Conservation (phyloP, 129 eudicot genomes). For the Scalesia atractyloides region DNA sequence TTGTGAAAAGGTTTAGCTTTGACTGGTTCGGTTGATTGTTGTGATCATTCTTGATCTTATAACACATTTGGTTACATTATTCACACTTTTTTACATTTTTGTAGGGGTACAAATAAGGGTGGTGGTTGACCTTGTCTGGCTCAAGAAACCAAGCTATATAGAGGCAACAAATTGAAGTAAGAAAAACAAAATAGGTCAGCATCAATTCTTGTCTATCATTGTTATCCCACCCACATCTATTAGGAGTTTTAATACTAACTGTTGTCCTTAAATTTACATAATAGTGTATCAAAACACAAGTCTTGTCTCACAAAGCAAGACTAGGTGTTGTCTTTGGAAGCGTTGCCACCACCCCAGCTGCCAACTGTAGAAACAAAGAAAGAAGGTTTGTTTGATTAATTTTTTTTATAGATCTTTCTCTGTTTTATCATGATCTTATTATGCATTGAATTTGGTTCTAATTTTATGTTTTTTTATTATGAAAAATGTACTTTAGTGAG, state of each 20-base stretch:
- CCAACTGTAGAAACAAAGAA: constrained; percentile 54
- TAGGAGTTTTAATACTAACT: constrained; percentile 1
- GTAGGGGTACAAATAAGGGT: not conserved
- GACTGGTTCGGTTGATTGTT: too few species aligned
- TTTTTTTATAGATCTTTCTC: not conserved
- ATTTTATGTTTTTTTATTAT: not conserved
- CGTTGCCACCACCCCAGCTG: constrained; percentile 34
- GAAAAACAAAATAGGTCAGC: constrained; percentile 72
- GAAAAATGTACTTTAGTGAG: constrained; percentile 74
- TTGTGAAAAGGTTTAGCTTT: too few species aligned
- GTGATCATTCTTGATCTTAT: too few species aligned
- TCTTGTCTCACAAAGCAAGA: constrained; percentile 75
- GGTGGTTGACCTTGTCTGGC: constrained; percentile 59
- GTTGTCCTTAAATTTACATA: constrained; percentile 34
- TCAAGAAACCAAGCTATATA: constrained; percentile 81
- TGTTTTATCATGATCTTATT: not conserved
- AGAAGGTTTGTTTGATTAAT: constrained; percentile 58
- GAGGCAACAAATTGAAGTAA: constrained; percentile 77
- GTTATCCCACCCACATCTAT: not conserved
- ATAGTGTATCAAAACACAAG: constrained; percentile 60
- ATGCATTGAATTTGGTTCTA: not conserved
- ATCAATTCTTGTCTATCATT: not conserved
- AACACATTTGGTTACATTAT: not conserved
- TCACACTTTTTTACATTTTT: not conserved
- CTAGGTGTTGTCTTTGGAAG: constrained; percentile 37